Percentiles rank a stretch among this genome's conserved stretches.
These are phyloP conservation scores for Serendipita sp. DNA, from an alignment of 768 basidiomycete species.

Conservation along the genomic window DNA sequence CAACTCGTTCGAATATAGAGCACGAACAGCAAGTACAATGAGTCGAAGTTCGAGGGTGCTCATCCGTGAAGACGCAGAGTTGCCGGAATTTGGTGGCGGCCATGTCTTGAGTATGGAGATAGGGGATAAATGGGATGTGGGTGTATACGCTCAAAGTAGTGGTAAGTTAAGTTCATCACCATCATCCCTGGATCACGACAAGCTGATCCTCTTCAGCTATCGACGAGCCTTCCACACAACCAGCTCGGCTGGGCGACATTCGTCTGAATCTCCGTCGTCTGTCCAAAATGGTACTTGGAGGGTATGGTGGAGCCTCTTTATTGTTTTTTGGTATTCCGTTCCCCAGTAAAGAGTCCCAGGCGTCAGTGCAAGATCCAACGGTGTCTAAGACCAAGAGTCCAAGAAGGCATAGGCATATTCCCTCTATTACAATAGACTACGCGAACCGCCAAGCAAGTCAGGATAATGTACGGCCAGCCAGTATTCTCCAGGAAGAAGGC, in stretches of 20 bases:
- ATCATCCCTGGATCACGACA: background rate
- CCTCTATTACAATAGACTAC: background rate
- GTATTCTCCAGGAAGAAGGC: slow-evolving; percentile 1
- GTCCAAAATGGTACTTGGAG: slow-evolving; percentile 69
- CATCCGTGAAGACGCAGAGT: slow-evolving; percentile 55
- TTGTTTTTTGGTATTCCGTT: slow-evolving; percentile 59
- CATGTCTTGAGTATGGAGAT: slow-evolving; percentile 61
- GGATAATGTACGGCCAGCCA: background rate
- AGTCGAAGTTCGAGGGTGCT: slow-evolving; percentile 35
- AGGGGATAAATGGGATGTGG: slow-evolving; percentile 29
- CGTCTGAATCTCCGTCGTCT: slow-evolving; percentile 45
- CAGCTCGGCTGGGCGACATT: background rate
- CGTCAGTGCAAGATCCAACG: background rate
- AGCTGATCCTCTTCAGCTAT: background rate
- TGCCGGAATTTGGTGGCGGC: slow-evolving; percentile 45
- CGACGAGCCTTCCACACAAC: background rate
- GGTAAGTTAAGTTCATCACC: background rate
- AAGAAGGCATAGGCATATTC: background rate
- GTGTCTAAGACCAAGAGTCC: background rate
- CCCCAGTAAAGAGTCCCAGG: slow-evolving; percentile 4
- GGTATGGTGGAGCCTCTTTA: slow-evolving; percentile 68
- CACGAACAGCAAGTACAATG: background rate
- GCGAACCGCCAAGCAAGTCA: background rate
- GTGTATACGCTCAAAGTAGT: background rate
- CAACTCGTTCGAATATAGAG: background rate